phyloP scores from a whole-genome alignment of 352 stramenopile species.

The Pythium brassicae region DNA sequence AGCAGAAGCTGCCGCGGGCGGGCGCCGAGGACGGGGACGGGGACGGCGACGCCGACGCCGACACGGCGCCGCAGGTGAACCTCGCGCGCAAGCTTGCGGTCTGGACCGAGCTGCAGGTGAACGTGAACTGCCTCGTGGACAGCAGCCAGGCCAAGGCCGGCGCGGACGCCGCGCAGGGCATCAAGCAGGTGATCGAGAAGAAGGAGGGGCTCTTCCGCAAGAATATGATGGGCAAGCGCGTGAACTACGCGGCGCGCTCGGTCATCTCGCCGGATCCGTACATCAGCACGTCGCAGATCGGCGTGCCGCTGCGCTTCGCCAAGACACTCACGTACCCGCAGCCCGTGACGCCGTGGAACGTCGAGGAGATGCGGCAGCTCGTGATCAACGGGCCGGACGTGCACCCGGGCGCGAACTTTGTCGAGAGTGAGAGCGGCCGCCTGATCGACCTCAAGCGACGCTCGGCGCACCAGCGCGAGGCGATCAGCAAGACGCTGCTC shows the following conservation, averaged over 20 bases:
- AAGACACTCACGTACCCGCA: slow-evolving; percentile 98
- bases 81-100: slow-evolving; percentile 89
- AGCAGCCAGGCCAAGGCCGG: slow-evolving; percentile 70
- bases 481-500: slow-evolving; percentile 95
- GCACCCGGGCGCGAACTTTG: slow-evolving; percentile 97
- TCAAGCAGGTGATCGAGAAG: slow-evolving; percentile 98
- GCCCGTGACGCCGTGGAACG: slow-evolving; percentile 97
- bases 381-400: slow-evolving; percentile 95
- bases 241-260: slow-evolving; percentile 98
- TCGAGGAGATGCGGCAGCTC: slow-evolving; percentile 94
- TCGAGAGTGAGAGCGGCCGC: slow-evolving; percentile 93
- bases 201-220: slow-evolving; percentile 99
- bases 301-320: slow-evolving; percentile 97
- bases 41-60: slow-evolving; percentile 53
- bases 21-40: too few species aligned
- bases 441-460: slow-evolving; percentile 95
- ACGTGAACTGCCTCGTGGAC: slow-evolving; percentile 82
- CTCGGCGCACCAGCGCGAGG: slow-evolving; percentile 89
- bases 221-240: slow-evolving; percentile 98
- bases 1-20: slow-evolving; percentile 31
- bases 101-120: slow-evolving; percentile 98
- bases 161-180: slow-evolving; percentile 80
- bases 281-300: slow-evolving; percentile 99
- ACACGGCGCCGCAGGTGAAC: slow-evolving; percentile 62
- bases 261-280: slow-evolving; percentile 99